These are phyloP conservation scores for Salix arbutifolia DNA, from an alignment of 345 rosid species.

Conservation along the genomic window DNA sequence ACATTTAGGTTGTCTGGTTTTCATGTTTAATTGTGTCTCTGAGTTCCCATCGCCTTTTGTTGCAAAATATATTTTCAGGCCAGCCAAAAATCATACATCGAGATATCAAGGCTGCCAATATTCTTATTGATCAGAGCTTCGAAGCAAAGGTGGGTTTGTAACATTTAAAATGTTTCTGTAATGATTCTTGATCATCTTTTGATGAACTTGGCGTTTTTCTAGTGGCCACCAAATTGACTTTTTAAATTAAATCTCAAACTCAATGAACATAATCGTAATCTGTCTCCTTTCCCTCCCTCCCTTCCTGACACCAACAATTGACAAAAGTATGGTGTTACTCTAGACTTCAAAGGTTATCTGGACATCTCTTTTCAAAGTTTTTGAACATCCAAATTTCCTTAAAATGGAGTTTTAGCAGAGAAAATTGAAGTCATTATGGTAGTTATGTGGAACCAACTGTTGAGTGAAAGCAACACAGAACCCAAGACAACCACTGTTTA, in stretches of 20 bases:
- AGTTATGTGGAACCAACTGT: background rate
- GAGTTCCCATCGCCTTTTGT: background rate
- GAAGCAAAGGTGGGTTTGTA: slow-evolving; percentile 21
- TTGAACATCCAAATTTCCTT: background rate
- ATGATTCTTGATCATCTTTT: background rate
- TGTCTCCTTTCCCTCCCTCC: background rate
- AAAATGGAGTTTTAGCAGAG: background rate
- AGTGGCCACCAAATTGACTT: background rate
- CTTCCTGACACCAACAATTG: background rate
- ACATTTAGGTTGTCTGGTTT: background rate
- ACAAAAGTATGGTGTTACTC: background rate
- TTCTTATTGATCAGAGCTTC: slow-evolving; percentile 26
- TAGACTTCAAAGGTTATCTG: background rate
- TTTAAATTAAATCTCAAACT: background rate
- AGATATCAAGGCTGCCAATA: slow-evolving; percentile 28
- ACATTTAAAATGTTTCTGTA: background rate
- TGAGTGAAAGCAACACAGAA: background rate
- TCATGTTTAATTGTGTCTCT: background rate
- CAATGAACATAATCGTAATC: background rate
- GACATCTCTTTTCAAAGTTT: background rate
- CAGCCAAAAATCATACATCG: slow-evolving; percentile 31
- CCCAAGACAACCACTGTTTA: background rate
- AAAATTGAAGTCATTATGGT: background rate
- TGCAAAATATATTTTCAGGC: slow-evolving; percentile 8
- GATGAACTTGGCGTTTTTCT: background rate